Evolutionary conservation across 2,329 filamentous ascomycete genomes (phyloP).

Genomic region (Hysterium pulicare): DNA sequence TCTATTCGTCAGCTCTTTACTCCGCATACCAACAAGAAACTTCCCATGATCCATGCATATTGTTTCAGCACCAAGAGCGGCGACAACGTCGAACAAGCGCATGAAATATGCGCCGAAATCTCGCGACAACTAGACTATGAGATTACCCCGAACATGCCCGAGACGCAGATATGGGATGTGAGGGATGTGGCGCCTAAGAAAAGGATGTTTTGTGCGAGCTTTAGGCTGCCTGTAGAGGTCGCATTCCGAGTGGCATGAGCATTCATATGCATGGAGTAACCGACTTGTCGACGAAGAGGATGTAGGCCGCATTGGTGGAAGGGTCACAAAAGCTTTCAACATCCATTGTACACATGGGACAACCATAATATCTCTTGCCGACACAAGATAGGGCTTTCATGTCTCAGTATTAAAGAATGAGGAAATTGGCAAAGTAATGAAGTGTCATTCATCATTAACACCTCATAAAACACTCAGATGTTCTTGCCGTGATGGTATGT

Average conservation of each 20-base stretch:
- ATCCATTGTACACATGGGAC: too few relatives aligned
- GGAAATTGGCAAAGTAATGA: too few relatives aligned
- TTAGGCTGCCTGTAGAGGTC: constrained; percentile 76
- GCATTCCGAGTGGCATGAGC: constrained; percentile 68
- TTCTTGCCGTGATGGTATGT: too few relatives aligned
- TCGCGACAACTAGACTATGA: constrained; percentile 57
- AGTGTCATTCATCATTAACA: too few relatives aligned
- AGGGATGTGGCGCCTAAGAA: constrained; percentile 90
- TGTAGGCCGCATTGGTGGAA: too few relatives aligned
- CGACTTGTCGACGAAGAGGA: too few relatives aligned
- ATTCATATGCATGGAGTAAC: too few relatives aligned
- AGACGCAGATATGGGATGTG: constrained; percentile 61
- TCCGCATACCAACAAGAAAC: constrained; percentile 48
- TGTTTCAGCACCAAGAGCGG: constrained; percentile 85
- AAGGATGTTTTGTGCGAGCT: constrained; percentile 94
- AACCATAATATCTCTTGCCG: too few relatives aligned
- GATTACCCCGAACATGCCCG: constrained; percentile 57
- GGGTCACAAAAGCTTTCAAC: too few relatives aligned
- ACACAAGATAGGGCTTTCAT: too few relatives aligned
- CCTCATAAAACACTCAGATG: too few relatives aligned
- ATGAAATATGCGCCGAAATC: constrained; percentile 64
- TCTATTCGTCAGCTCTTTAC: constrained; percentile 29
- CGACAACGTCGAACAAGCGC: constrained; percentile 60
- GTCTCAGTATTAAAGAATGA: too few relatives aligned
- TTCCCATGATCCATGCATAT: constrained; percentile 90